Evolutionary conservation across 345 rosid genomes (phyloP), one percentile per base, ranked within the genome.

Genomic region (Hibiscus mutabilis): DNA sequence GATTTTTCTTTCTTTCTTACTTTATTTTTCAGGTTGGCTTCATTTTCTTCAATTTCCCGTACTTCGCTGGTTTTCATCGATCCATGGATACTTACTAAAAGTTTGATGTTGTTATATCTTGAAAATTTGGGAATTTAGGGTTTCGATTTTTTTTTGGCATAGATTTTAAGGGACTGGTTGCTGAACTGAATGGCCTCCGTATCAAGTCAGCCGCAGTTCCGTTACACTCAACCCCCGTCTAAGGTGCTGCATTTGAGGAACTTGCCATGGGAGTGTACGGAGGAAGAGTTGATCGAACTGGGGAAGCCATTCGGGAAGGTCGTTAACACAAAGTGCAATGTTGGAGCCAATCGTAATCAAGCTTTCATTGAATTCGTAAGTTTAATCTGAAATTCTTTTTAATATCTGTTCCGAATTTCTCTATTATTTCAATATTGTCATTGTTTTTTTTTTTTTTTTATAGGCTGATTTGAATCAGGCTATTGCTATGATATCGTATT

Each of bases 351-450:
- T 80, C 84, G 86, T 13, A 96, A 96, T 62, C 99, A 96, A 79
- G 99, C 99, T 76, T 96, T 96, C 79, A 92, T 96, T 75, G 99
- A 96, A 74, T 91, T 96, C 81, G 99, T 96, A 76, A 89, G 99
- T 77, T 31, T 52, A 31, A 24, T 71, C 29, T 16, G 25, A 9
- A 12, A 42, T 42, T 42, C 46, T 42, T 42, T 42, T 42, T 42
- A 42, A 42, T 42, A 2, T 10, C 14, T 42, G 46, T 42, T 42
- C 46, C 14, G 11, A 42, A 42, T 42, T 10, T 42, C 13, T 42
- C 46, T 42, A 2, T 68, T 6, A 21, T 21, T 24, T 51, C 55
- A 19, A 22, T 55, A 10, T 24, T 7, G 9, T 49, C 3, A 42
- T 42, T 42, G 22, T 53, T 21, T 19, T 58, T 3, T 16, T 40